Conservation (phyloP, 2,329 filamentous ascomycete genomes). For the Chrysosporium queenslandicum region DNA sequence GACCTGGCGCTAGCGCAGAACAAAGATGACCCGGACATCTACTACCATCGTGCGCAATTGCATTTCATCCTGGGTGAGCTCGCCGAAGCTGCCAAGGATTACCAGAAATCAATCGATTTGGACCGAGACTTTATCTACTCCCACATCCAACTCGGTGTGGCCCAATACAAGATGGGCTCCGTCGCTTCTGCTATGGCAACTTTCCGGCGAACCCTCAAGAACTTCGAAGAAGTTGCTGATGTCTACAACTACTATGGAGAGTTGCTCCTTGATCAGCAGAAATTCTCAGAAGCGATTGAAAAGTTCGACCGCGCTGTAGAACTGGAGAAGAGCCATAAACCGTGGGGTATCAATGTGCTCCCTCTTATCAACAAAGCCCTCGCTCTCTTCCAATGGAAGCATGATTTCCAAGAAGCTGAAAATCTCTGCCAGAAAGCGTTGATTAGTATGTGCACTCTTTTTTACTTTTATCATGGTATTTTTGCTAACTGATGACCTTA, state of each 20-base stretch:
- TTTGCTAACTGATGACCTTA: slow-evolving; percentile 31
- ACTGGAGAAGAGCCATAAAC: slow-evolving; percentile 92
- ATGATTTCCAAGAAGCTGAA: slow-evolving; percentile 89
- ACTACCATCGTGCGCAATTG: slow-evolving; percentile 95
- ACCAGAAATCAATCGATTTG: slow-evolving; percentile 97
- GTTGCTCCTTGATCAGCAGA: slow-evolving; percentile 89
- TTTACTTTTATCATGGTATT: slow-evolving; percentile 26
- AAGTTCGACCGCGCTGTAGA: slow-evolving; percentile 98
- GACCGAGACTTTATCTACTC: slow-evolving; percentile 97
- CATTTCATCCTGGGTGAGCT: slow-evolving; percentile 97
- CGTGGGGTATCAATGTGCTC: slow-evolving; percentile 92
- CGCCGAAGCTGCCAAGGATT: slow-evolving; percentile 88
- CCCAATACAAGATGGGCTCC: slow-evolving; percentile 99
- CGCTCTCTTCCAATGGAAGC: slow-evolving; percentile 95
- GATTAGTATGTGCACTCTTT: slow-evolving; percentile 61
- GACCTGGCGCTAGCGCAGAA: slow-evolving; percentile 76
- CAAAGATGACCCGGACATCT: slow-evolving; percentile 85
- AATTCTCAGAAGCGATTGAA: slow-evolving; percentile 88
- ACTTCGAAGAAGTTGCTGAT: slow-evolving; percentile 90
- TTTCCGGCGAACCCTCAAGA: slow-evolving; percentile 95
- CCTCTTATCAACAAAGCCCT: slow-evolving; percentile 98
- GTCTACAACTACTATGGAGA: slow-evolving; percentile 99
- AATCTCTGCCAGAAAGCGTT: slow-evolving; percentile 94
- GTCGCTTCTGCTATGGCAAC: slow-evolving; percentile 97
- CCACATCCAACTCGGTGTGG: slow-evolving; percentile 97